Percentiles rank a stretch among this genome's conserved stretches.
Evolutionary conservation across 2,329 filamentous ascomycete genomes (phyloP).

Genomic region (Fusarium odoratissimum): DNA sequence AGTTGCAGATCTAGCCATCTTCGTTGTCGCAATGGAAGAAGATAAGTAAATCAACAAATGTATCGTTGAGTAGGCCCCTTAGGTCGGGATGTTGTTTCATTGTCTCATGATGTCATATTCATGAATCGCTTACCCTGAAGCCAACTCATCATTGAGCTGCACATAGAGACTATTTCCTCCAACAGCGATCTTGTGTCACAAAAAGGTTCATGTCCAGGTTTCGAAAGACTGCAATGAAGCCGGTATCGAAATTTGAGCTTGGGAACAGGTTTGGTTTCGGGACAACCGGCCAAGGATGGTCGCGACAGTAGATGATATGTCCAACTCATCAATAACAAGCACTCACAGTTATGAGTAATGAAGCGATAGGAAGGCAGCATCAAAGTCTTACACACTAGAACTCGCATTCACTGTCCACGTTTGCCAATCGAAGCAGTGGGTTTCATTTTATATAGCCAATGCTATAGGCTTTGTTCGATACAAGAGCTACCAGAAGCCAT

Average conservation of each 20-base stretch:
- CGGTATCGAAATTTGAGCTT: background rate
- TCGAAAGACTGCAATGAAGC: too few species aligned
- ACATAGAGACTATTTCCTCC: too few species aligned
- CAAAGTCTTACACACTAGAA: background rate
- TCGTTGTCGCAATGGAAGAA: too few species aligned
- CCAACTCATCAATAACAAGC: background rate
- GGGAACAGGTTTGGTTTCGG: background rate
- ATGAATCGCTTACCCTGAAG: background rate
- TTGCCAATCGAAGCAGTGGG: background rate
- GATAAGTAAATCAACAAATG: too few species aligned
- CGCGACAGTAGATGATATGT: background rate
- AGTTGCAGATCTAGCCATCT: too few species aligned
- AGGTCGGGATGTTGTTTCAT: background rate
- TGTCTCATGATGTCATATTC: background rate
- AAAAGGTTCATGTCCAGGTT: background rate
- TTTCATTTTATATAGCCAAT: background rate
- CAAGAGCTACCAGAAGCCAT: conserved; percentile 39
- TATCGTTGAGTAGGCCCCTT: background rate
- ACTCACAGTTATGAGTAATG: accelerated
- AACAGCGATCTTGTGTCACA: accelerated
- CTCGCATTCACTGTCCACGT: background rate
- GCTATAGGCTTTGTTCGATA: background rate
- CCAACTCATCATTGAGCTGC: background rate
- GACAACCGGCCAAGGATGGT: accelerated
- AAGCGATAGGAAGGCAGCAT: accelerated